Conservation (phyloP, 2,329 filamentous ascomycete genomes). For the Chrysoporthe austroafricana region DNA sequence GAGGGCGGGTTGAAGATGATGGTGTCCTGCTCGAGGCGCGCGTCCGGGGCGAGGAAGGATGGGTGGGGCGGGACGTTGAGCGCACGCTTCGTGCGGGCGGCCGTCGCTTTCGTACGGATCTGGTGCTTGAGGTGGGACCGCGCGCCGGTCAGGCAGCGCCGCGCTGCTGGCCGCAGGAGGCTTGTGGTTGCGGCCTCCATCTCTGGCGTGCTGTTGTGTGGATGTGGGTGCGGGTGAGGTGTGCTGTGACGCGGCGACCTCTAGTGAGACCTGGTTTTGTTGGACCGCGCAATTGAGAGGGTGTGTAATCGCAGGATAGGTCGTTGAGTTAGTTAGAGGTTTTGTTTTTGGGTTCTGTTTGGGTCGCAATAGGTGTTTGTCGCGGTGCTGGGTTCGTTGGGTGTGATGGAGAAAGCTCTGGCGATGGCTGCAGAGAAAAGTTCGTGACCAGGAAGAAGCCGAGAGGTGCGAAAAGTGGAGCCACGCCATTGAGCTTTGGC, state of each 20-base stretch:
- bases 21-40: constrained; percentile 42
- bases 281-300: constrained; percentile 22
- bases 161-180: constrained; percentile 24
- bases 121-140: constrained; percentile 24
- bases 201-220: background rate
- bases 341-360: background rate
- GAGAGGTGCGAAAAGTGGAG: constrained; percentile 15
- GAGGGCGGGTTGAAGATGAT: constrained; percentile 56
- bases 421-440: constrained; percentile 21
- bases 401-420: background rate
- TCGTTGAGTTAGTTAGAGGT: background rate
- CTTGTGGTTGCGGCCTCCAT: constrained; percentile 26
- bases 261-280: background rate
- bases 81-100: constrained; percentile 57
- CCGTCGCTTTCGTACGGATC: constrained; percentile 52
- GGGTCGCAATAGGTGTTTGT: constrained; percentile 23
- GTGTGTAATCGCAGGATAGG: too few species aligned
- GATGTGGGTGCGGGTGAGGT: background rate
- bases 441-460: constrained; percentile 18
- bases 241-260: background rate
- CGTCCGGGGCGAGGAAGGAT: constrained; percentile 53
- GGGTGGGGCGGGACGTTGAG: constrained; percentile 65
- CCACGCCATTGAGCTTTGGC: constrained; percentile 13
- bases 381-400: constrained; percentile 8
- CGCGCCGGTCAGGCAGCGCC: constrained; percentile 23